Base-by-base conservation (phyloP, 2,329 filamentous ascomycete genomes). In the Fusarium xyrophilum region DNA sequence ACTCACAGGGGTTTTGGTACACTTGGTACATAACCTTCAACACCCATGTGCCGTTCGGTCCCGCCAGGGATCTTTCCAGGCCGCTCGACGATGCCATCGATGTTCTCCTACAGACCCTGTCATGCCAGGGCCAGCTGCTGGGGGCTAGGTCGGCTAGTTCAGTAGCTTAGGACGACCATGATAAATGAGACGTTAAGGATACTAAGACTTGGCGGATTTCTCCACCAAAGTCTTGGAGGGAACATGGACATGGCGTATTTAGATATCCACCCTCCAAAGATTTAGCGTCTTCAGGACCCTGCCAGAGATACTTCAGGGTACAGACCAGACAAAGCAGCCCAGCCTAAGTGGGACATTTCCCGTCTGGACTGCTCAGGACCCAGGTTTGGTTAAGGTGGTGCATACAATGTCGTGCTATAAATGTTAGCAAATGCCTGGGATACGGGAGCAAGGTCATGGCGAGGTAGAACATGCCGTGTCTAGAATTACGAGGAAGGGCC, bases 211-310 rank as follows among this genome's bases (percentile, higher is more conserved):
- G 70, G 60, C 61, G 55, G 50, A 60, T 19, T 59, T 69, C 69
- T 60, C 72, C 72, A 74, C 71, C 59, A 25, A 62, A 63, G 46
- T 43, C 46, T 54, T 56, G 61, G 68, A 68, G 68, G 63, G 68
- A 64, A 64, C 53, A 62, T 58, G 60, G 48, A 42, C 48, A 63
- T 56, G 57, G 53, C 44, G 51, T 68, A 50, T n/a, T 50, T 38
- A 23, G 36, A 60, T 54, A 55, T 57, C 68, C 67, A 68, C 61
- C 70, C 64, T 68, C 59, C 66, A 58, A 52, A 67, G 52, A 65
- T 65, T 70, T 74, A 74, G 73, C 70, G 72, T 60, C 38, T 51
- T 56, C 65, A 59, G 71, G 65, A 63, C 65, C 62, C 60, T 67
- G 52, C 43, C 30, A 54, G 47, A 71, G 64, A 65, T 74, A 73